phyloP scores from a whole-genome alignment of 768 basidiomycete species.

The Tylopilus intermedius region DNA sequence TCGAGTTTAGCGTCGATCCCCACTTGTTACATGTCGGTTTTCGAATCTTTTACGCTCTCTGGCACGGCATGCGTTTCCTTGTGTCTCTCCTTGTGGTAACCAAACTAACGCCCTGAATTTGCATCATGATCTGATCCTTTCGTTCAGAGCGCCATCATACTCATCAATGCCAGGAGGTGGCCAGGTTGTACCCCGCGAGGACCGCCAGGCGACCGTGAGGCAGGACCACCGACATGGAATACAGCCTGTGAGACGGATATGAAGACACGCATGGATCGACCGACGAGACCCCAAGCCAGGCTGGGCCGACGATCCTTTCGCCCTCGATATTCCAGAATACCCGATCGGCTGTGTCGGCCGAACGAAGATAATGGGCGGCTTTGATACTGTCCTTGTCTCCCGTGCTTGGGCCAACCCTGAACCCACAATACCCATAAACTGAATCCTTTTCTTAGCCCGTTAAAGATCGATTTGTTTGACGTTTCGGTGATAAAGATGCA shows the following conservation, averaged over 20 bases:
- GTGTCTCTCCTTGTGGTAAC: constrained; percentile 43
- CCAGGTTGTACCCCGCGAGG: neutral
- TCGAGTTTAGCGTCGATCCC: constrained; percentile 19
- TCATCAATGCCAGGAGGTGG: constrained; percentile 30
- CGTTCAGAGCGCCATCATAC: constrained; percentile 33
- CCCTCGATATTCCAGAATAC: constrained; percentile 42
- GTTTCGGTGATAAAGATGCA: neutral
- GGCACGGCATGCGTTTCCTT: constrained; percentile 29
- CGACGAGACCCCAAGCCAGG: neutral
- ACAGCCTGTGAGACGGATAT: constrained; percentile 1
- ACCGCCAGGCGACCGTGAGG: neutral
- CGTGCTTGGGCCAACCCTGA: neutral
- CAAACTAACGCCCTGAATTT: neutral
- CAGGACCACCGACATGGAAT: neutral
- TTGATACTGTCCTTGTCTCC: constrained; percentile 3
- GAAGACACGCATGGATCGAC: constrained; percentile 6
- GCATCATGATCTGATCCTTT: constrained; percentile 6
- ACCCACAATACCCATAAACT: neutral
- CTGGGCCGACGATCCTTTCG: constrained; percentile 11
- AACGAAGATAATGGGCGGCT: constrained; percentile 13
- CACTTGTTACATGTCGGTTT: constrained; percentile 25
- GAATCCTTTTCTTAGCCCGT: neutral
- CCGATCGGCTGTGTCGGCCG: constrained; percentile 40
- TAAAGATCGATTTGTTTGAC: neutral
- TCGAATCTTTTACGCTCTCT: constrained; percentile 23